These are phyloP conservation scores for Penicillium sp. DNA, from an alignment of 2,329 filamentous ascomycete genomes.

Conservation along the genomic window DNA sequence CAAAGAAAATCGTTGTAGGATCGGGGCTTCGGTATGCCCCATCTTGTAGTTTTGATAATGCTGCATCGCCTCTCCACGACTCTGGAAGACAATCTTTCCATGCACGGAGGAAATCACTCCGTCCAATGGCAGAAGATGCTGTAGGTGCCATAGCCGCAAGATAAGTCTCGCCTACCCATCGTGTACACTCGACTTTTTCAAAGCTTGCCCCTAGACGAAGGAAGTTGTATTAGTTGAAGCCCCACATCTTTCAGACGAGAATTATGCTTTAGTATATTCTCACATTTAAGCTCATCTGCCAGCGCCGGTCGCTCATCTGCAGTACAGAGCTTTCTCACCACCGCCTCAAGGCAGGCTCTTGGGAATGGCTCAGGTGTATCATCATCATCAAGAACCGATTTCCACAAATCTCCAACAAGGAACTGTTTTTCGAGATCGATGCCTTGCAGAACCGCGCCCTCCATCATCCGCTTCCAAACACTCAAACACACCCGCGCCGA, in stretches of 20 bases:
- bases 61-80: conserved; percentile 39
- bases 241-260: background rate
- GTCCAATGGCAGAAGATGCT: conserved; percentile 29
- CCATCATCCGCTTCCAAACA: conserved; percentile 50
- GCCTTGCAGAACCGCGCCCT: conserved; percentile 41
- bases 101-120: conserved; percentile 35
- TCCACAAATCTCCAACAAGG: conserved; percentile 44
- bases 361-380: conserved; percentile 31
- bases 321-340: conserved; percentile 38
- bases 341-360: conserved; percentile 37
- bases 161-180: conserved; percentile 43
- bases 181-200: conserved; percentile 34
- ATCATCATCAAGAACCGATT: conserved; percentile 38
- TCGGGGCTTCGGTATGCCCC: conserved; percentile 36
- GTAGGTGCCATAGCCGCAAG: conserved; percentile 40
- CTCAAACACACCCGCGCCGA: conserved; percentile 49
- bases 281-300: conserved; percentile 37
- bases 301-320: conserved; percentile 20
- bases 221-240: background rate
- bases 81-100: conserved; percentile 49
- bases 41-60: conserved; percentile 34
- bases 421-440: conserved; percentile 45
- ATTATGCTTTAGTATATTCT: conserved; percentile 10
- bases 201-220: conserved; percentile 40
- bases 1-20: conserved; percentile 39